Percentiles rank a stretch among this genome's conserved stretches.
Conservation (phyloP, 371 early-diverging fungal genomes). For the Mortierella sp. region DNA sequence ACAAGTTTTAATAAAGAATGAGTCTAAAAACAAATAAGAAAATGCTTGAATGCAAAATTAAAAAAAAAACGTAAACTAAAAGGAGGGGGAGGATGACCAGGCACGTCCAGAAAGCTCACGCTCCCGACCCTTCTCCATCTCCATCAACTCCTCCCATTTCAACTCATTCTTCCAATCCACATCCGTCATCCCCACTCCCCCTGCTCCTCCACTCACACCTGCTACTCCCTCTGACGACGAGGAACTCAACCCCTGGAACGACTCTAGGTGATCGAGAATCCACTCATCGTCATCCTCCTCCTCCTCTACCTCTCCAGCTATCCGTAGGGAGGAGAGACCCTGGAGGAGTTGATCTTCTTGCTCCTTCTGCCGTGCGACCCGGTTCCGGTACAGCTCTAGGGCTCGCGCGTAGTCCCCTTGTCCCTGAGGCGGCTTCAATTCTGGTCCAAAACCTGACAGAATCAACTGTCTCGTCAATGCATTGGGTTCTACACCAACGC, state of each 20-base stretch:
- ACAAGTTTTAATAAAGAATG: background rate
- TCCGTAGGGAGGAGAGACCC: slow-evolving; percentile 11
- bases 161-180: slow-evolving; percentile 49
- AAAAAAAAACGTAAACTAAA: background rate
- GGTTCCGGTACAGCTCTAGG: slow-evolving; percentile 37
- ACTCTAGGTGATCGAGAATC: slow-evolving; percentile 21
- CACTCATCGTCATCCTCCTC: slow-evolving; percentile 25
- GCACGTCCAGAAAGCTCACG: slow-evolving; percentile 37
- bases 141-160: slow-evolving; percentile 51
- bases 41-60: background rate
- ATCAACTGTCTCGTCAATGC: slow-evolving; percentile 29
- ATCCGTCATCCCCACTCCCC: slow-evolving; percentile 34
- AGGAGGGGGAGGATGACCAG: background rate
- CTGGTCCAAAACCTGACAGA: slow-evolving; percentile 46
- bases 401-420: slow-evolving; percentile 40
- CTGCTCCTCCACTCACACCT: background rate
- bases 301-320: background rate
- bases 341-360: slow-evolving; percentile 28
- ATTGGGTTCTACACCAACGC: slow-evolving; percentile 22
- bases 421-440: slow-evolving; percentile 28
- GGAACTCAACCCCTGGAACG: slow-evolving; percentile 9
- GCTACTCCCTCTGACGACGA: slow-evolving; percentile 4
- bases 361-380: slow-evolving; percentile 38
- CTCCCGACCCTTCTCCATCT: slow-evolving; percentile 33
- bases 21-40: background rate